These are phyloP conservation scores for Zygoascus sp. DNA, from an alignment of 1,139 yeast genomes.

Conservation along the genomic window DNA sequence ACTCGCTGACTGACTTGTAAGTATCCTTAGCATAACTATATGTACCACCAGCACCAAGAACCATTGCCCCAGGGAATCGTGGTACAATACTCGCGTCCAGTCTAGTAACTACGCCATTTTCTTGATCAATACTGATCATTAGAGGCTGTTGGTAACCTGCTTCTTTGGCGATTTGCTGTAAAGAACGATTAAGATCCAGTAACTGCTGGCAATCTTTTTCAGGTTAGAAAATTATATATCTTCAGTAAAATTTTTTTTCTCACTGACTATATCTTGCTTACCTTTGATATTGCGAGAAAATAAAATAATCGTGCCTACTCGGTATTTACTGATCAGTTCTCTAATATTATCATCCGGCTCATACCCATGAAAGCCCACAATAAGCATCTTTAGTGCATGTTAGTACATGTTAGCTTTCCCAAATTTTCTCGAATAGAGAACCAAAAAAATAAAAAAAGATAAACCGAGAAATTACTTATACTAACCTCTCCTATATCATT, in stretches of 20 bases:
- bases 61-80: conserved; percentile 61
- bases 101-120: conserved; percentile 42
- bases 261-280: background rate
- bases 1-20: conserved; percentile 48
- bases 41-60: conserved; percentile 51
- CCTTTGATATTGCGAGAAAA: conserved; percentile 37
- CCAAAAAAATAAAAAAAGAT: no score
- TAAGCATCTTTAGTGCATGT: no score
- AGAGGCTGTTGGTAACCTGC: conserved; percentile 49
- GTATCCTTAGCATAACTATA: conserved; percentile 46
- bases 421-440: no score
- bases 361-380: conserved; percentile 58
- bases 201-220: conserved; percentile 46
- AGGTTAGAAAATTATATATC: no score
- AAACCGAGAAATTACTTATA: no score
- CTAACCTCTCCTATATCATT: no score
- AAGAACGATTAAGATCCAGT: conserved; percentile 44
- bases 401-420: no score
- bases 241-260: background rate
- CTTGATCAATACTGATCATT: conserved; percentile 39
- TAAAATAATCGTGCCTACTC: conserved; percentile 48
- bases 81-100: conserved; percentile 17
- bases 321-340: conserved; percentile 47
- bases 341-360: conserved; percentile 50
- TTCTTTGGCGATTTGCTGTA: conserved; percentile 49